These are phyloP conservation scores for Trichoderma cornu-damae DNA, from an alignment of 2,329 filamentous ascomycete genomes.

Conservation along the genomic window DNA sequence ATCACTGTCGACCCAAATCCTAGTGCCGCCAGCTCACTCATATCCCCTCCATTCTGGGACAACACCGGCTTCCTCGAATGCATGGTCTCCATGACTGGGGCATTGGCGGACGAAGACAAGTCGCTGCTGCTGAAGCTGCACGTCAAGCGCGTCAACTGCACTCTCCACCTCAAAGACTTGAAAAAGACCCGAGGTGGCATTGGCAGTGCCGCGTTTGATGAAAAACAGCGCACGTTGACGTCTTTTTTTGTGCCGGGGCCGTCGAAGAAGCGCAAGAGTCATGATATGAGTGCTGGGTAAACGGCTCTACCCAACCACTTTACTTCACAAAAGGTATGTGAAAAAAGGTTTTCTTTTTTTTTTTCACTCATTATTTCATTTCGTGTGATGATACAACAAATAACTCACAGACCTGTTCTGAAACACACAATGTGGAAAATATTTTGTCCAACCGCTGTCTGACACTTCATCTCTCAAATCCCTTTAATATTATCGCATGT, in stretches of 20 bases:
- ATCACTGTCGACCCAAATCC: constrained; percentile 21
- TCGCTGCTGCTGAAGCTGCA: constrained; percentile 37
- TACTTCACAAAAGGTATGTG: constrained; percentile 36
- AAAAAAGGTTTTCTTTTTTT: constrained; percentile 20
- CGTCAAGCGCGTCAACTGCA: constrained; percentile 61
- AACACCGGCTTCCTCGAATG: constrained; percentile 49
- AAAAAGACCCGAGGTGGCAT: constrained; percentile 79
- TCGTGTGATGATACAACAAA: constrained; percentile 62
- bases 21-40: constrained; percentile 15
- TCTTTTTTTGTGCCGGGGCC: constrained; percentile 57
- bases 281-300: constrained; percentile 4
- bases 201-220: constrained; percentile 70
- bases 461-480: constrained; percentile 35
- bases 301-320: neutral
- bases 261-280: constrained; percentile 5
- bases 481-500: neutral
- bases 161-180: constrained; percentile 65
- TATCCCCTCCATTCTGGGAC: constrained; percentile 40
- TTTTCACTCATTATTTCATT: constrained; percentile 19
- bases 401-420: constrained; percentile 80
- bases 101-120: constrained; percentile 6
- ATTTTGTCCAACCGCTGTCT: constrained; percentile 79
- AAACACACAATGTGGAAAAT: constrained; percentile 62
- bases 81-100: constrained; percentile 20
- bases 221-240: constrained; percentile 68